Percentiles rank a stretch among this genome's conserved stretches.
phyloP scores from a whole-genome alignment of 768 basidiomycete species.

The Tylopilus subfusipes region DNA sequence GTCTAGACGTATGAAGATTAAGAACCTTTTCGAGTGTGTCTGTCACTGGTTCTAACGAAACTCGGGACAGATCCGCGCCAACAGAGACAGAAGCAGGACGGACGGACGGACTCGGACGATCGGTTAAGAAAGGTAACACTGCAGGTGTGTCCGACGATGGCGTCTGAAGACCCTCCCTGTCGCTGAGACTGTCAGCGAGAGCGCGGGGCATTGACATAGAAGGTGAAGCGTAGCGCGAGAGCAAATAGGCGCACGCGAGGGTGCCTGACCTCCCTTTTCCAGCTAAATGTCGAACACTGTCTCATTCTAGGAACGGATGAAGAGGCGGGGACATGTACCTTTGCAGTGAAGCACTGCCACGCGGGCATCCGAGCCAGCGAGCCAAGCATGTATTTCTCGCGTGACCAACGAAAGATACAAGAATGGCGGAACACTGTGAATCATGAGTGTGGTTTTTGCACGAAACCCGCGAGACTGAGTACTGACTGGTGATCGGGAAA shows the following conservation, averaged over 20 bases:
- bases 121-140: neutral
- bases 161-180: slow-evolving; percentile 18
- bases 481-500: slow-evolving; percentile 89
- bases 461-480: slow-evolving; percentile 64
- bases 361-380: slow-evolving; percentile 57
- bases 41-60: slow-evolving; percentile 17
- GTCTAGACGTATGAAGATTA: slow-evolving; percentile 62
- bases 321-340: slow-evolving; percentile 40
- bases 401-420: slow-evolving; percentile 68
- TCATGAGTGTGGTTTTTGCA: neutral
- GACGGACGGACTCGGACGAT: neutral
- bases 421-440: slow-evolving; percentile 67
- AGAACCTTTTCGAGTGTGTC: slow-evolving; percentile 54
- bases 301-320: neutral
- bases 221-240: slow-evolving; percentile 49
- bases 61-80: slow-evolving; percentile 8
- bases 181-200: slow-evolving; percentile 15
- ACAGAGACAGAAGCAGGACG: neutral
- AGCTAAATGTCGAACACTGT: slow-evolving; percentile 38
- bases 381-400: slow-evolving; percentile 72
- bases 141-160: neutral
- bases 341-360: slow-evolving; percentile 87
- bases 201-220: slow-evolving; percentile 34
- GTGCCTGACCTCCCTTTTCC: slow-evolving; percentile 86
- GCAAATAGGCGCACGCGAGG: slow-evolving; percentile 77